Conservation (phyloP, 768 basidiomycete species). For the Scleroderma citrinum region DNA sequence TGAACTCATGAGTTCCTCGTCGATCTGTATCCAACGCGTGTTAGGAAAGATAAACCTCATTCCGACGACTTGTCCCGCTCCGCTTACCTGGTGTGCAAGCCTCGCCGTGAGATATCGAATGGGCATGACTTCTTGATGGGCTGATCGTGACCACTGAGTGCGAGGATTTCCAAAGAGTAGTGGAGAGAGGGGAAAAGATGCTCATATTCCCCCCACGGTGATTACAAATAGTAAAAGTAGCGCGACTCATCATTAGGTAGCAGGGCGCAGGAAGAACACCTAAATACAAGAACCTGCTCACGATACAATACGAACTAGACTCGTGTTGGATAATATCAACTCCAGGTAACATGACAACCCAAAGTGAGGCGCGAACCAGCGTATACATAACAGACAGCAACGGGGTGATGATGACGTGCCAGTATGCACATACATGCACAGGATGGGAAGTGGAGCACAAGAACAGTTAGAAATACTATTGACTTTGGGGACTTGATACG, state of each 20-base stretch:
- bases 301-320: too few species aligned
- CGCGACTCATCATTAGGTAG: too few species aligned
- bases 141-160: background rate
- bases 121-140: background rate
- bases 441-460: background rate
- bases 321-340: too few species aligned
- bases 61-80: background rate
- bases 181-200: background rate
- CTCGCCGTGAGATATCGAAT: constrained; percentile 64
- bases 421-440: background rate
- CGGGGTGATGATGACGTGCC: too few species aligned
- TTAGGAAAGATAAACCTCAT: background rate
- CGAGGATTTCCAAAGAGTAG: background rate
- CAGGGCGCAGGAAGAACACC: too few species aligned
- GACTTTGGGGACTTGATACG: constrained; percentile 29
- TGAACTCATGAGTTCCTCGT: constrained; percentile 86
- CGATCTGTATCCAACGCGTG: constrained; percentile 54
- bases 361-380: too few species aligned
- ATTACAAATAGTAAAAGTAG: too few species aligned
- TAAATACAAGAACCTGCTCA: too few species aligned
- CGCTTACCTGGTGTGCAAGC: constrained; percentile 68
- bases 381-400: too few species aligned
- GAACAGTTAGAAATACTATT: constrained; percentile 2
- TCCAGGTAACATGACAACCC: too few species aligned
- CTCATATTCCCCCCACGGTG: too few species aligned